Evolutionary conservation across 2,329 filamentous ascomycete species (phyloP).

Genomic region (Mollisiaceae sp.): DNA sequence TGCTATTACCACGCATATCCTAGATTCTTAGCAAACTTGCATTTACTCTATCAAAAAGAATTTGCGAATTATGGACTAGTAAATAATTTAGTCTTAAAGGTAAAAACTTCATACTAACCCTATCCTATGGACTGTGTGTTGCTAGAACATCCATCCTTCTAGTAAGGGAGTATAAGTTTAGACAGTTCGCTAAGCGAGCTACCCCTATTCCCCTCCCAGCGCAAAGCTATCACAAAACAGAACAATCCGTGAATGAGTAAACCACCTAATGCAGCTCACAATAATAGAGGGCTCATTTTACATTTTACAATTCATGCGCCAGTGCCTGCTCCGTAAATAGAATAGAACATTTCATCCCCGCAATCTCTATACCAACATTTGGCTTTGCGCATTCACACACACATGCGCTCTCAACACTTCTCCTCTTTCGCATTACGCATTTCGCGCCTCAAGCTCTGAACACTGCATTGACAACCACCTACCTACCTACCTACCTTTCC

Average conservation of each 20-base stretch:
- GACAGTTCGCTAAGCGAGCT: neutral
- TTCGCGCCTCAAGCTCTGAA: neutral
- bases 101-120: too few relatives aligned
- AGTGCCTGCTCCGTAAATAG: neutral
- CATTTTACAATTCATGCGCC: neutral
- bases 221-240: neutral
- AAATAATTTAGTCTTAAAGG: too few relatives aligned
- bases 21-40: too few relatives aligned
- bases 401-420: neutral
- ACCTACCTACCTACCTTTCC: neutral
- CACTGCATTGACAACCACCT: neutral
- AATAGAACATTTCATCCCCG: neutral
- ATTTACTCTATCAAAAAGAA: too few relatives aligned
- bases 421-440: neutral
- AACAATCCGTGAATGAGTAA: neutral
- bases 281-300: neutral
- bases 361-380: neutral
- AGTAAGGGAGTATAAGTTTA: too few relatives aligned
- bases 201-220: neutral
- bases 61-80: too few relatives aligned
- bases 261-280: too few relatives aligned
- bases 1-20: too few relatives aligned
- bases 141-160: too few relatives aligned
- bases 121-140: too few relatives aligned
- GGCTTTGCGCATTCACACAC: neutral